Conservation (phyloP, 352 stramenopile species). For the Thraustotheca clavata region DNA sequence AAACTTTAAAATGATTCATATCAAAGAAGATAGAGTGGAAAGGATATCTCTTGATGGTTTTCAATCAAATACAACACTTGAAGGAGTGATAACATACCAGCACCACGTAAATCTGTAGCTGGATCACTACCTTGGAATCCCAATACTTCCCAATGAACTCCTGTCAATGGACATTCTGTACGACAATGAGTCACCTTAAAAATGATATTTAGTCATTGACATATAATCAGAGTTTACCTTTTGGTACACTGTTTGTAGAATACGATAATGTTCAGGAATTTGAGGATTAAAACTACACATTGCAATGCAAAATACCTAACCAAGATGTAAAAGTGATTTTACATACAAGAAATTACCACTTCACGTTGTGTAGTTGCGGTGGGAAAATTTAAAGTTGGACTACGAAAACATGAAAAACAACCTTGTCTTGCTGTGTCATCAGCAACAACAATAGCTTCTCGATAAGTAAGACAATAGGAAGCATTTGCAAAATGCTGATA, state of each 20-base stretch:
- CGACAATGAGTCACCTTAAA: conserved; percentile 20
- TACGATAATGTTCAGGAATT: conserved; percentile 24
- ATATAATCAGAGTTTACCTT: conserved; percentile 24
- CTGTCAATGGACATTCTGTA: conserved; percentile 39
- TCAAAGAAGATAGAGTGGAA: neutral
- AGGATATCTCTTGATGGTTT: conserved; percentile 33
- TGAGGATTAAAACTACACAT: conserved; percentile 7
- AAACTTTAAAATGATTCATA: no score
- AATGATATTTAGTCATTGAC: neutral
- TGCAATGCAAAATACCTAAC: conserved; percentile 32
- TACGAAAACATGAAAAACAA: conserved; percentile 54
- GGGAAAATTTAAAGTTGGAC: conserved; percentile 42
- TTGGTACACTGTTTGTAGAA: conserved; percentile 61
- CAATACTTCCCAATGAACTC: conserved; percentile 78
- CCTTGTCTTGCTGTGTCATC: conserved; percentile 35
- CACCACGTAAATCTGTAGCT: conserved; percentile 78
- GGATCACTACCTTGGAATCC: conserved; percentile 86
- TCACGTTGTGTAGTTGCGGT: conserved; percentile 53
- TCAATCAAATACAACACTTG: conserved; percentile 79
- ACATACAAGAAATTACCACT: conserved; percentile 65
- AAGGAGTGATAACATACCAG: conserved; percentile 76
- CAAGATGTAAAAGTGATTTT: no score
- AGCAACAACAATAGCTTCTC: conserved; percentile 47
- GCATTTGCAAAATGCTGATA: conserved; percentile 35
- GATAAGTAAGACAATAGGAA: conserved; percentile 31